Conservation (phyloP, 805 yeast genomes). For the Yarrowia keelungensis region DNA sequence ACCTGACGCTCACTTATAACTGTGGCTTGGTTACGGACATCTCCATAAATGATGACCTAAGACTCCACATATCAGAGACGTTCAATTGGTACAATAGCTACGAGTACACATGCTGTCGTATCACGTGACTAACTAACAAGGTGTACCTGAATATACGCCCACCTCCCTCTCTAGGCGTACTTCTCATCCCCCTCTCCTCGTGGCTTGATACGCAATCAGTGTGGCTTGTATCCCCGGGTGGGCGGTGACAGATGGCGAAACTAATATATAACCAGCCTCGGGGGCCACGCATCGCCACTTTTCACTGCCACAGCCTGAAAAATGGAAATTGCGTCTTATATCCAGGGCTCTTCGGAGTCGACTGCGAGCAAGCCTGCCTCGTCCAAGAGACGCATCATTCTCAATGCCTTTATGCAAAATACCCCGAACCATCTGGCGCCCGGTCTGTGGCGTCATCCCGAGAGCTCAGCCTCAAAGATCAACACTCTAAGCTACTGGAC, state of each 20-base stretch:
- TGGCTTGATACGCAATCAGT: conserved; percentile 19
- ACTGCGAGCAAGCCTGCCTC: background rate
- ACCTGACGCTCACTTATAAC: too few species aligned
- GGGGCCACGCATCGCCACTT: conserved; percentile 8
- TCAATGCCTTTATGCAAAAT: conserved; percentile 54
- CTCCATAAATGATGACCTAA: too few species aligned
- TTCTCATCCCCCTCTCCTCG: too few species aligned
- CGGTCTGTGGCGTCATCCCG: conserved; percentile 54
- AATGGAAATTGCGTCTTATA: conserved; percentile 17
- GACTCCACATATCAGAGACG: too few species aligned
- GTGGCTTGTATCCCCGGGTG: conserved; percentile 9
- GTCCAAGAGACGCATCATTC: conserved; percentile 47
- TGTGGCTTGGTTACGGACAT: too few species aligned
- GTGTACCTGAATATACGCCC: background rate
- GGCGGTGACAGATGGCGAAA: conserved; percentile 12
- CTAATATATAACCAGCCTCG: background rate
- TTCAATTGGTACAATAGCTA: too few species aligned
- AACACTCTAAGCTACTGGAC: conserved; percentile 52
- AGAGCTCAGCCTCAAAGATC: conserved; percentile 48
- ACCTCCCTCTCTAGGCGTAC: too few species aligned
- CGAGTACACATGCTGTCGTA: too few species aligned
- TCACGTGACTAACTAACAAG: too few species aligned
- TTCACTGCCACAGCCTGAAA: background rate
- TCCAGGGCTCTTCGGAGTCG: background rate
- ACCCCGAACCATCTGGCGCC: conserved; percentile 45